These are phyloP conservation scores for Dendrobium chrysotoxum DNA, from an alignment of 106 monocot genomes.

Conservation along the genomic window DNA sequence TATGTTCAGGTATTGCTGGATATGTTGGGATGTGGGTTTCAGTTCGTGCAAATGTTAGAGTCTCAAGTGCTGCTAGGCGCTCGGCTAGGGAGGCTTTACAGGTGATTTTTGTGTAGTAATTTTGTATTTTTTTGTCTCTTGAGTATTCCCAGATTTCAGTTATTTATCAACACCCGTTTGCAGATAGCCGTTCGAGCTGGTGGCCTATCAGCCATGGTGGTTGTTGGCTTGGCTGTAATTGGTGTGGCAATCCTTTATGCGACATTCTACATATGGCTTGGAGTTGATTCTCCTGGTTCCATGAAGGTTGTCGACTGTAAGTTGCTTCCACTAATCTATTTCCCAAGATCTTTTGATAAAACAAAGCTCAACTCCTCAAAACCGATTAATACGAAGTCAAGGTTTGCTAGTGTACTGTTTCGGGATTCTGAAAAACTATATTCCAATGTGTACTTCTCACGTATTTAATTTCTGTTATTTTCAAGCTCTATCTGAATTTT, in stretches of 20 bases:
- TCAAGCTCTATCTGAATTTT: background rate
- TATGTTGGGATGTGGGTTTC: slow-evolving; percentile 99
- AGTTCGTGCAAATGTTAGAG: slow-evolving; percentile 97
- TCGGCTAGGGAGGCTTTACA: slow-evolving; percentile 96
- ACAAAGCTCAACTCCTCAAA: background rate
- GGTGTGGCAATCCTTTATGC: slow-evolving; percentile 93
- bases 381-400: background rate
- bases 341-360: background rate
- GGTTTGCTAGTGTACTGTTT: background rate
- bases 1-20: slow-evolving; percentile 94
- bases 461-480: background rate
- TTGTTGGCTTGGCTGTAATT: slow-evolving; percentile 98
- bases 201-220: slow-evolving; percentile 96
- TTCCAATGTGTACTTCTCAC: background rate
- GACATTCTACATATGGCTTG: slow-evolving; percentile 84
- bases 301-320: slow-evolving; percentile 98
- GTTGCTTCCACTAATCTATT: slow-evolving; percentile 10
- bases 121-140: background rate
- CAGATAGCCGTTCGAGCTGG: slow-evolving; percentile 99
- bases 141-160: background rate
- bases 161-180: slow-evolving; percentile 12
- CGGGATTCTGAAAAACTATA: background rate
- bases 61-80: slow-evolving; percentile 96
- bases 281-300: slow-evolving; percentile 74
- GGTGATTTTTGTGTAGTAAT: slow-evolving; percentile 25